Percentiles rank a stretch among this genome's conserved stretches.
Evolutionary conservation across 257 asterid genomes (phyloP).

Genomic region (Solanum paucissectum): DNA sequence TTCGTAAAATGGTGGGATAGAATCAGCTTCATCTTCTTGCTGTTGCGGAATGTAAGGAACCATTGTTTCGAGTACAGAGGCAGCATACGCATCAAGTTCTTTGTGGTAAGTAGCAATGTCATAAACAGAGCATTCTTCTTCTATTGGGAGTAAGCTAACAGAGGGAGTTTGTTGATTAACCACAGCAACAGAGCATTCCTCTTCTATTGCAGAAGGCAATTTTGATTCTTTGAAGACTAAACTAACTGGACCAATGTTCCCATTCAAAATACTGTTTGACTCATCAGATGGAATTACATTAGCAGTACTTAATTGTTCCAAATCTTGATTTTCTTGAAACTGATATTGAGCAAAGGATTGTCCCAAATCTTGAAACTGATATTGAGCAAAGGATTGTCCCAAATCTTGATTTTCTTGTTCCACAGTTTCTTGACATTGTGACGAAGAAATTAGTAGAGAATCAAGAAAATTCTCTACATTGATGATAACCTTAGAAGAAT

Average conservation of each 20-base stretch:
- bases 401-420: not conserved
- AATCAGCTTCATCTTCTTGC: too few relatives aligned
- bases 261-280: not conserved
- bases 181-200: not conserved
- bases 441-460: not conserved
- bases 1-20: too few relatives aligned
- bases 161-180: not conserved
- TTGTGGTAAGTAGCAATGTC: not conserved
- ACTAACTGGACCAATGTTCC: not conserved
- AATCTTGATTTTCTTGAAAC: too few relatives aligned
- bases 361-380: not conserved
- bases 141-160: not conserved
- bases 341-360: not conserved
- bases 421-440: not conserved
- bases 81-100: not conserved
- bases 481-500: not conserved
- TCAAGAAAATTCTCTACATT: not conserved
- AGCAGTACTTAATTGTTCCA: not conserved
- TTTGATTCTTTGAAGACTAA: not conserved
- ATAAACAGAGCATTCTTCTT: not conserved
- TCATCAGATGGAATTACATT: not conserved
- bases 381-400: not conserved
- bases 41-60: too few relatives aligned
- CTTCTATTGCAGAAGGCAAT: too few relatives aligned
- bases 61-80: too few relatives aligned